A percentile compares a stretch with the other conserved stretches of the same genome.
Evolutionary conservation across 2,329 filamentous ascomycete species (phyloP).

Genomic region (Epichloe hybrida): DNA sequence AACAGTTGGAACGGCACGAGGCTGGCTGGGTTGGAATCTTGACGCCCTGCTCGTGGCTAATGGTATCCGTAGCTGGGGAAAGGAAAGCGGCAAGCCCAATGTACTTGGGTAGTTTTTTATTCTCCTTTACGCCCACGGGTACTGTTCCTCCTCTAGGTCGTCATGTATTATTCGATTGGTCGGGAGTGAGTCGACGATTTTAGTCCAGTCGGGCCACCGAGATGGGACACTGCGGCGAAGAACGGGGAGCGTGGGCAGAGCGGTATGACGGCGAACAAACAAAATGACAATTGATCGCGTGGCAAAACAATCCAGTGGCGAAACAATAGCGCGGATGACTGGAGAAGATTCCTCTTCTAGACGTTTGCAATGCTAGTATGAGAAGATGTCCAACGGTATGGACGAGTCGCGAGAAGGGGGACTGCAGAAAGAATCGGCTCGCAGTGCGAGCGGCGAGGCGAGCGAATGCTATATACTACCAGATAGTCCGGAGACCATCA

Average conservation of each 20-base stretch:
- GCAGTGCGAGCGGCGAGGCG: neutral
- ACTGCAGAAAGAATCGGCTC: neutral
- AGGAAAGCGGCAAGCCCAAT: neutral
- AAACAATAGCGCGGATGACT: neutral
- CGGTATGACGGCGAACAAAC: neutral
- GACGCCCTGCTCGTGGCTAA: slow-evolving; percentile 1
- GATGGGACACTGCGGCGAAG: neutral
- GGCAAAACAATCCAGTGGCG: neutral
- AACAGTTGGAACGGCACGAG: neutral
- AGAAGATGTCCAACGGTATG: neutral
- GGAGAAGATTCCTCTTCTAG: neutral
- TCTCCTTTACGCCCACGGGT: neutral
- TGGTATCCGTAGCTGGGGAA: neutral
- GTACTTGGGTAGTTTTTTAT: neutral
- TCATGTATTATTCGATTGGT: neutral
- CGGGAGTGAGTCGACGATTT: neutral
- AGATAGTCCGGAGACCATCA: neutral
- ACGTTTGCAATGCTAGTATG: neutral
- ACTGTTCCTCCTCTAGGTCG: neutral
- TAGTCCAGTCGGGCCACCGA: neutral
- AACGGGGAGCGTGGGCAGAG: neutral
- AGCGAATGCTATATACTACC: neutral
- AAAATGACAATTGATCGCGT: neutral
- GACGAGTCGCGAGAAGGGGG: neutral
- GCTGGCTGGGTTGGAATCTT: neutral